These are phyloP conservation scores for Deuterostichococcus epilithicus DNA, from an alignment of 139 green algal species.

Conservation along the genomic window DNA sequence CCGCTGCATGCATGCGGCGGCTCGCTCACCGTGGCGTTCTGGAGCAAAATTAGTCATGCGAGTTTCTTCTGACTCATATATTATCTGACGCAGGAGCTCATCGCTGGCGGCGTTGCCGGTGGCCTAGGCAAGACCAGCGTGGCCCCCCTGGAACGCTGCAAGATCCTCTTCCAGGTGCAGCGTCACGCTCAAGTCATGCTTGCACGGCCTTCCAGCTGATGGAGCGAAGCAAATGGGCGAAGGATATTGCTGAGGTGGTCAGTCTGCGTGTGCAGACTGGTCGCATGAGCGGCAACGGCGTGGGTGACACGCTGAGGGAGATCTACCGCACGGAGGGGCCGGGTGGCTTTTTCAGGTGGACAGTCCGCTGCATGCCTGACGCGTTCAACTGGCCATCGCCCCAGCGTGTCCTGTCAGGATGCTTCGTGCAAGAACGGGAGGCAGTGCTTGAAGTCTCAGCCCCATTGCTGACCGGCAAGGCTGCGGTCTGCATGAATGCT, in stretches of 20 bases:
- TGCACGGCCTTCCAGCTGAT: neutral
- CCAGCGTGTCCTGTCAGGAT: no score
- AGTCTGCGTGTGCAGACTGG: slow-evolving; percentile 42
- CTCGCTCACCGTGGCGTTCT: no score
- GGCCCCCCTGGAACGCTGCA: slow-evolving; percentile 79
- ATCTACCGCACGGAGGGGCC: slow-evolving; percentile 64
- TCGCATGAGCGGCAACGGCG: slow-evolving; percentile 25
- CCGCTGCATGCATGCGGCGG: no score
- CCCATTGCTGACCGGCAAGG: no score
- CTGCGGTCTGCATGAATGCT: no score
- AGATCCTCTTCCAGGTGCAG: slow-evolving; percentile 82
- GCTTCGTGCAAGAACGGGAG: no score
- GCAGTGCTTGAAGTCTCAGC: no score
- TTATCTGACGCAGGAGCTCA: slow-evolving; percentile 59
- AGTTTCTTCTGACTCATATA: neutral
- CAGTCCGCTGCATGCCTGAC: no score
- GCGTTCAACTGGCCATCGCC: no score
- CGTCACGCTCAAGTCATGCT: neutral
- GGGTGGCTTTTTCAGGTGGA: slow-evolving; percentile 69
- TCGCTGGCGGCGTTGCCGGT: slow-evolving; percentile 74
- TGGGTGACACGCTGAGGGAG: slow-evolving; percentile 43
- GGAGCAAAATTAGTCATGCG: no score
- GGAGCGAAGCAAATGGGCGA: slow-evolving; percentile 4
- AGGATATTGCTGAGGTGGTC: neutral
- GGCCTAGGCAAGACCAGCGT: slow-evolving; percentile 72